phyloP scores from a whole-genome alignment of 1,139 yeast species.

The Blastobotrys petasosporus region DNA sequence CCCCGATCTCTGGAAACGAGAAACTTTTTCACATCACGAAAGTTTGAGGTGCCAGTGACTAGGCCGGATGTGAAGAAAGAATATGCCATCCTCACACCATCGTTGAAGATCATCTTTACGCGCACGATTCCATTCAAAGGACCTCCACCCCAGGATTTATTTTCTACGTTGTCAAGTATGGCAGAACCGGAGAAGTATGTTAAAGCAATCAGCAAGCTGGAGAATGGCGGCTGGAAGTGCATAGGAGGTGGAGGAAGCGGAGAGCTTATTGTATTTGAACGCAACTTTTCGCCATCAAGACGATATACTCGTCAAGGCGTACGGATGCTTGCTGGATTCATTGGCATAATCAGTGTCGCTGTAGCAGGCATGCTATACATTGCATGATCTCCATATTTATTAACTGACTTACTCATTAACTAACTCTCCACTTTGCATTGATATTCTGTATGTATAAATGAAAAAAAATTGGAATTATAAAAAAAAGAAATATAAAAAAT shows the following conservation, averaged over 20 bases:
- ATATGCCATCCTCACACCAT: constrained; percentile 43
- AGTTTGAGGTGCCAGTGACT: constrained; percentile 2
- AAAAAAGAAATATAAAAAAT: background rate
- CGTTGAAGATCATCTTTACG: constrained; percentile 37
- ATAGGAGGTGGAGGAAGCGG: constrained; percentile 40
- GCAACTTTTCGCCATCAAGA: constrained; percentile 21
- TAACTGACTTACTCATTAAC: background rate
- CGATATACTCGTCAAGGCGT: constrained; percentile 16
- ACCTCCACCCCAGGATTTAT: constrained; percentile 40
- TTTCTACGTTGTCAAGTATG: constrained; percentile 41
- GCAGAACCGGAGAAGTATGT: constrained; percentile 33
- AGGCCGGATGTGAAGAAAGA: constrained; percentile 28
- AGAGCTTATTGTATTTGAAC: constrained; percentile 36
- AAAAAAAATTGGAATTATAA: background rate
- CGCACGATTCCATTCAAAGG: constrained; percentile 40
- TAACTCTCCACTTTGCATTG: background rate
- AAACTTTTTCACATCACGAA: constrained; percentile 48
- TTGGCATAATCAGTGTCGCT: constrained; percentile 12
- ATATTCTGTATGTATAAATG: background rate
- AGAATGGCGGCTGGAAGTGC: constrained; percentile 42
- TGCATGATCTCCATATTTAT: background rate
- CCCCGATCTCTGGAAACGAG: constrained; percentile 41
- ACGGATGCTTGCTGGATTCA: constrained; percentile 14
- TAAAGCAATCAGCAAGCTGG: constrained; percentile 35
- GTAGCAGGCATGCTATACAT: constrained; percentile 1